Conservation (phyloP, 2,329 filamentous ascomycete genomes). For the Chaetomium globosum region DNA sequence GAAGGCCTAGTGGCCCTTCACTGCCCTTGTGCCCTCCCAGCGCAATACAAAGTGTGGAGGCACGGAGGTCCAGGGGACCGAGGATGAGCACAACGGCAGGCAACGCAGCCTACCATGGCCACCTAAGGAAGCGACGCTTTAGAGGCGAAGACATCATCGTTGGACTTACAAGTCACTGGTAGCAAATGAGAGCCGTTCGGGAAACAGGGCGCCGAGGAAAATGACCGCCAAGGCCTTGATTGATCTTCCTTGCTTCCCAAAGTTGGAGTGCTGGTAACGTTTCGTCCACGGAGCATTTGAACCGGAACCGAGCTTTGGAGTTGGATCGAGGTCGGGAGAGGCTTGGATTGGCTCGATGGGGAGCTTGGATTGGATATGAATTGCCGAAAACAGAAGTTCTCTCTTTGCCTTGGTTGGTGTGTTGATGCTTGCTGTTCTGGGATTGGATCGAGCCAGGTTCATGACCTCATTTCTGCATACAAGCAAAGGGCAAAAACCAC, state of each 20-base stretch:
- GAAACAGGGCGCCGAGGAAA: background rate
- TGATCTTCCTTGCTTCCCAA: too few relatives aligned
- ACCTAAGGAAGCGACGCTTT: background rate
- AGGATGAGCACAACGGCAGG: background rate
- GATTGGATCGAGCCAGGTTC: background rate
- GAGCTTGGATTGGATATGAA: background rate
- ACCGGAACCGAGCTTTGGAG: background rate
- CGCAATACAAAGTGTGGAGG: background rate
- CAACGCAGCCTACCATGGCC: background rate
- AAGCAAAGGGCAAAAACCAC: background rate
- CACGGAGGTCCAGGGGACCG: background rate
- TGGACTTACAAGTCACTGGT: background rate
- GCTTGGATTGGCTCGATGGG: background rate
- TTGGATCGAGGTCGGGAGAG: background rate
- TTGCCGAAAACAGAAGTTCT: background rate
- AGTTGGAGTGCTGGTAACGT: background rate
- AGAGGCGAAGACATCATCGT: conserved; percentile 13
- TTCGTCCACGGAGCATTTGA: background rate
- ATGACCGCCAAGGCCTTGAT: background rate
- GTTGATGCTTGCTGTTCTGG: background rate
- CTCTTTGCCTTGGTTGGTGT: background rate
- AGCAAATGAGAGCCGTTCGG: conserved; percentile 5
- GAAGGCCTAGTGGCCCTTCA: background rate
- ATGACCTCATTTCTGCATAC: conserved; percentile 2
- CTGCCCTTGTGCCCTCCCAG: background rate